Percentiles rank a stretch among this genome's conserved stretches.
These are phyloP conservation scores for Populus hybrid DNA, from an alignment of 441 rosid species.

Conservation along the genomic window DNA sequence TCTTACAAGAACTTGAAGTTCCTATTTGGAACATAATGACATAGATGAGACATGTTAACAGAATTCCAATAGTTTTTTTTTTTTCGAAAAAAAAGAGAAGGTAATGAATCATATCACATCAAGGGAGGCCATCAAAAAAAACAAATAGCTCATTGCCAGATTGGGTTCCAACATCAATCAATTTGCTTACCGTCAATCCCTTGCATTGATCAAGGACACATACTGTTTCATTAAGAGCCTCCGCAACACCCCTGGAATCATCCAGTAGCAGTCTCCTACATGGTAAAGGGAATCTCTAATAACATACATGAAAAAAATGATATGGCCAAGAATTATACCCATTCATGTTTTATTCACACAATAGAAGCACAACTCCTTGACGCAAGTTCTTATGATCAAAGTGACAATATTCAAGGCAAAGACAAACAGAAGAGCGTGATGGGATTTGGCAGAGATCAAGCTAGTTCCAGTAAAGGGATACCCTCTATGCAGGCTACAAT, in stretches of 20 bases:
- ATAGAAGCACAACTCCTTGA: background rate
- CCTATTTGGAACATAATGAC: slow-evolving; percentile 4
- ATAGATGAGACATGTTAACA: background rate
- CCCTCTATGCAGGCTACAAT: no score
- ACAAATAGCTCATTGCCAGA: background rate
- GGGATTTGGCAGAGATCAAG: no score
- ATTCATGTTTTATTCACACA: background rate
- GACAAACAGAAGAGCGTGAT: no score
- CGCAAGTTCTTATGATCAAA: no score
- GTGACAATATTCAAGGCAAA: no score
- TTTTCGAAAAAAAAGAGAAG: background rate
- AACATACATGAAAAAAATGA: no score
- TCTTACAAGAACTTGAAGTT: background rate
- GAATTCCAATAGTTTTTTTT: background rate
- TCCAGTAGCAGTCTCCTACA: slow-evolving; percentile 90
- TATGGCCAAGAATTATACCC: background rate
- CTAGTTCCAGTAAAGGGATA: no score
- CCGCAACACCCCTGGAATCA: slow-evolving; percentile 93
- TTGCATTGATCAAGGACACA: slow-evolving; percentile 65
- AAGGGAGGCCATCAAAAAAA: background rate
- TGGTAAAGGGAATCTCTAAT: slow-evolving; percentile 14
- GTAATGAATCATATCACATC: background rate
- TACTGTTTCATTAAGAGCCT: slow-evolving; percentile 85
- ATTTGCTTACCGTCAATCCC: slow-evolving; percentile 71
- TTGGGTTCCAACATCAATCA: background rate